phyloP scores from a whole-genome alignment of 306 rosid genomes.

The Lupinus albus region DNA sequence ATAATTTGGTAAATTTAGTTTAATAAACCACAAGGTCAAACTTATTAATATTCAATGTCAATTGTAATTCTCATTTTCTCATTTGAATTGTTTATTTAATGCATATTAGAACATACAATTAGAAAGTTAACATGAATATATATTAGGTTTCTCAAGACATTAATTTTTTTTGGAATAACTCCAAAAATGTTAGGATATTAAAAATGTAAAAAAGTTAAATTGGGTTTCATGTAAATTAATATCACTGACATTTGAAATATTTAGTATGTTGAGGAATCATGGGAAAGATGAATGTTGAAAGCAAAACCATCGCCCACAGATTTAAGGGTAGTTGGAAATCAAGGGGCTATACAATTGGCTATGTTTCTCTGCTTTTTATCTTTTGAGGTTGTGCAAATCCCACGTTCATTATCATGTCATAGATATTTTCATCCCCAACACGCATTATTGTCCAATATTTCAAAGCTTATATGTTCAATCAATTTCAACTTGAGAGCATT shows the following conservation, averaged over 20 bases:
- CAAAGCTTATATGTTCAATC: constrained; percentile 47
- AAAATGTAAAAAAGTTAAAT: too few relatives aligned
- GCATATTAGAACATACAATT: too few relatives aligned
- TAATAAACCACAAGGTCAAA: too few relatives aligned
- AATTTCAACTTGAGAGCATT: constrained; percentile 31
- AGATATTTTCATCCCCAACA: too few relatives aligned
- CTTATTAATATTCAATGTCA: neutral
- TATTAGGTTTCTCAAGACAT: too few relatives aligned
- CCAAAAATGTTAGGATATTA: too few relatives aligned
- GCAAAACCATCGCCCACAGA: constrained; percentile 37
- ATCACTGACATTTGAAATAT: neutral
- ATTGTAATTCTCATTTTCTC: neutral
- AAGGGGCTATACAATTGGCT: neutral
- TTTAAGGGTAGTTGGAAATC: constrained; percentile 29
- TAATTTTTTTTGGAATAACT: too few relatives aligned
- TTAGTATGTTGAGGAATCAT: neutral
- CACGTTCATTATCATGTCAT: constrained; percentile 41
- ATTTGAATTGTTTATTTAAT: too few relatives aligned
- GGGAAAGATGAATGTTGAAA: neutral
- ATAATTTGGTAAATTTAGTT: too few relatives aligned
- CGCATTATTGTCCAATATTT: constrained; percentile 25
- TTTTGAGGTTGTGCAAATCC: constrained; percentile 45
- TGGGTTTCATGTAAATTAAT: too few relatives aligned
- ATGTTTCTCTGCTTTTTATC: neutral
- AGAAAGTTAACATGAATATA: too few relatives aligned